These are phyloP conservation scores for Silene vulgaris DNA, from an alignment of 179 eudicot genomes.

Conservation along the genomic window DNA sequence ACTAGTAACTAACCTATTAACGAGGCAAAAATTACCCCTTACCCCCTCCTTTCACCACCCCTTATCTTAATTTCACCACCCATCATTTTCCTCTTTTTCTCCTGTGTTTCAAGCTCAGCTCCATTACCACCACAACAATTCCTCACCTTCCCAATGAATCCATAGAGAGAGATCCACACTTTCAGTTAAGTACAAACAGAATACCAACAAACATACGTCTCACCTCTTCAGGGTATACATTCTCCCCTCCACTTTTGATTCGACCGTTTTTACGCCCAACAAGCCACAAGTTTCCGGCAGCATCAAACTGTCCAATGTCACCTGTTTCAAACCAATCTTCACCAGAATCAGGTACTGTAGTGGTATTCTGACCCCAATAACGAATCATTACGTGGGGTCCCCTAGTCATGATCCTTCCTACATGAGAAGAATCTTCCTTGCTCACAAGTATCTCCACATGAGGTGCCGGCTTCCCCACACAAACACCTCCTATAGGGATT, in stretches of 20 bases:
- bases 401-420: conserved; percentile 72
- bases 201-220: neutral
- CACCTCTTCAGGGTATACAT: conserved; percentile 94
- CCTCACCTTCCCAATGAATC: neutral
- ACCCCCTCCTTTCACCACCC: too few species aligned
- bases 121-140: too few species aligned
- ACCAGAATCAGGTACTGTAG: conserved; percentile 14
- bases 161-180: neutral
- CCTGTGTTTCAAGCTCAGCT: too few species aligned
- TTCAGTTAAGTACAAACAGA: neutral
- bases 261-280: conserved; percentile 74
- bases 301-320: conserved; percentile 73
- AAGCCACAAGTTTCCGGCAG: conserved; percentile 70
- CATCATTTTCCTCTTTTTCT: too few species aligned
- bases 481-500: conserved; percentile 39
- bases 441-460: conserved; percentile 58
- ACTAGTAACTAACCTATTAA: too few species aligned
- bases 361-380: conserved; percentile 55
- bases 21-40: too few species aligned
- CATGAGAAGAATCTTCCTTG: conserved; percentile 34
- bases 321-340: conserved; percentile 89
- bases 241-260: conserved; percentile 93
- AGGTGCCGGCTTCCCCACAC: conserved; percentile 94
- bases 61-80: too few species aligned
- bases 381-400: conserved; percentile 79